A percentile compares a stretch with the other conserved stretches of the same genome.
phyloP scores from a whole-genome alignment of 2,329 filamentous ascomycete species.

The Fusarium liriodendri region DNA sequence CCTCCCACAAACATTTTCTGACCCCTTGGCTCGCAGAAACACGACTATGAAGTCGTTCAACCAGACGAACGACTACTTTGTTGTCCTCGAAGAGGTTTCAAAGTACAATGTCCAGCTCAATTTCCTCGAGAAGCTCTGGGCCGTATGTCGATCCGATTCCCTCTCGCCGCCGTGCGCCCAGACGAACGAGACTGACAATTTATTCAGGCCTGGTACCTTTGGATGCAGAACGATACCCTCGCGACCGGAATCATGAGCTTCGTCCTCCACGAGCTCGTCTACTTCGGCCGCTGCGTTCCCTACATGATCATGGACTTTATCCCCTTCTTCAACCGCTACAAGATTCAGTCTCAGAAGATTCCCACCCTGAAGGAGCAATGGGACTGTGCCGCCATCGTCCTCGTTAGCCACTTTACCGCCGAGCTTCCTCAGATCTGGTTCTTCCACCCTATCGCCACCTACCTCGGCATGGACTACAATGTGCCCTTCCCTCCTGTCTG shows the following conservation, averaged over 20 bases:
- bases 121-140: slow-evolving; percentile 89
- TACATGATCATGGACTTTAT: slow-evolving; percentile 94
- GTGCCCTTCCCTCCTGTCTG: slow-evolving; percentile 88
- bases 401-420: slow-evolving; percentile 96
- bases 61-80: slow-evolving; percentile 64
- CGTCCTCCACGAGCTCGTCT: slow-evolving; percentile 91
- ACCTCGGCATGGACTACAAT: slow-evolving; percentile 86
- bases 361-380: slow-evolving; percentile 95
- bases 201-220: slow-evolving; percentile 87
- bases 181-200: slow-evolving; percentile 28
- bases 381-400: slow-evolving; percentile 91
- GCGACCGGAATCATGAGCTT: slow-evolving; percentile 99
- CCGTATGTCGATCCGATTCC: slow-evolving; percentile 61
- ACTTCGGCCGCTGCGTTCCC: slow-evolving; percentile 91
- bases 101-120: slow-evolving; percentile 89
- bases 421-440: slow-evolving; percentile 99
- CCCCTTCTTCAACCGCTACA: slow-evolving; percentile 90
- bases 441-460: slow-evolving; percentile 96
- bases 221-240: slow-evolving; percentile 97
- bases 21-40: slow-evolving; percentile 54
- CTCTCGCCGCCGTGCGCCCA: slow-evolving; percentile 1
- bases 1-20: slow-evolving; percentile 24
- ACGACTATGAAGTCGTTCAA: slow-evolving; percentile 61
- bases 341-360: slow-evolving; percentile 91
- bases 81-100: slow-evolving; percentile 71